Evolutionary conservation across 179 eudicot species (phyloP).

Genomic region (Dionaea muscipula): DNA sequence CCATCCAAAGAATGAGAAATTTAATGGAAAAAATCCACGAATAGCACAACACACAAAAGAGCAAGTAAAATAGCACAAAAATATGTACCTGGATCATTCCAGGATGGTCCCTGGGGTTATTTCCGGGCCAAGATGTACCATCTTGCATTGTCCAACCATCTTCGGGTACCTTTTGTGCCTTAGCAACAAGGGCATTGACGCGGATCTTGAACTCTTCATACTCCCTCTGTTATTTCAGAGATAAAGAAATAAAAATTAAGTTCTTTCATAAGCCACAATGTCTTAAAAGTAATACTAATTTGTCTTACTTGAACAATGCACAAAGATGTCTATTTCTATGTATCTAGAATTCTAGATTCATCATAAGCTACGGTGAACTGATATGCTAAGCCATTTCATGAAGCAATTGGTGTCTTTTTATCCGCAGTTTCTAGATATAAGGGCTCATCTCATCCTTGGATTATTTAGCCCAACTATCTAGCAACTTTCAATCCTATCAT

Average conservation of each 20-base stretch:
- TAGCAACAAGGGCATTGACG: constrained; percentile 71
- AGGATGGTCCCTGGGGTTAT: constrained; percentile 76
- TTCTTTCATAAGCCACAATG: neutral
- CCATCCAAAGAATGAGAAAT: neutral
- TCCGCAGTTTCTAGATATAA: neutral
- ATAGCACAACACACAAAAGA: neutral
- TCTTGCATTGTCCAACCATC: constrained; percentile 94
- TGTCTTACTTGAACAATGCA: constrained; percentile 1
- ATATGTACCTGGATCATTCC: constrained; percentile 75
- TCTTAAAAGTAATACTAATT: neutral
- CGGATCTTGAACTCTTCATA: constrained; percentile 85
- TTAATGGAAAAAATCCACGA: neutral
- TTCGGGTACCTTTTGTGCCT: constrained; percentile 81
- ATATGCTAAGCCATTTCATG: neutral
- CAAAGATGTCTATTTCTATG: neutral
- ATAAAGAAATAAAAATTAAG: neutral
- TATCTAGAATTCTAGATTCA: neutral
- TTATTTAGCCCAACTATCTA: too few species aligned
- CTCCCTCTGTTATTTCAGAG: constrained; percentile 41
- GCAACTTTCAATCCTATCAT: too few species aligned
- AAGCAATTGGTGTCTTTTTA: neutral
- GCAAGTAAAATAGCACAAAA: neutral
- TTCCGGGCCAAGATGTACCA: constrained; percentile 88
- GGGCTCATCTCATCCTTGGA: too few species aligned
- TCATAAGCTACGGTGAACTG: neutral